phyloP scores from a whole-genome alignment of 352 stramenopile species.

The Globisporangium sylvaticum region DNA sequence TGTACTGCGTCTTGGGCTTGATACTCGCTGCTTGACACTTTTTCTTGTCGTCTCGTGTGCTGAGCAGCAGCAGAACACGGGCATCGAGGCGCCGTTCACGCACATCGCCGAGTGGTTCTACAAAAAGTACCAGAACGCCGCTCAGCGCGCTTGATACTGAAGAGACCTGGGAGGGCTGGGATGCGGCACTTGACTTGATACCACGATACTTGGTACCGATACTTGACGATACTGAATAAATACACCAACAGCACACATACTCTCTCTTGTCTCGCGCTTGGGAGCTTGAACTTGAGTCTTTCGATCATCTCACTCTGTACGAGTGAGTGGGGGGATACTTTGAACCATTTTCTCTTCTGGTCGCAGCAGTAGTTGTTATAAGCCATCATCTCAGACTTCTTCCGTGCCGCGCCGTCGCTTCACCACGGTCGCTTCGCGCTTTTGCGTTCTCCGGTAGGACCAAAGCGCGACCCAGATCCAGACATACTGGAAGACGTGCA shows the following conservation, averaged over 20 bases:
- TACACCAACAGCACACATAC: neutral
- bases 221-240: neutral
- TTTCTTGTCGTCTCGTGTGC: neutral
- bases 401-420: neutral
- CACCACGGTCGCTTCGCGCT: neutral
- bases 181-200: neutral
- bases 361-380: neutral
- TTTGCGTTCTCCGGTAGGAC: constrained; percentile 16
- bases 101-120: constrained; percentile 84
- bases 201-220: too few species aligned
- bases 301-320: neutral
- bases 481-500: constrained; percentile 34
- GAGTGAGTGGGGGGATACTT: neutral
- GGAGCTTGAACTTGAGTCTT: neutral
- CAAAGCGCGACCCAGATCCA: constrained; percentile 18
- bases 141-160: constrained; percentile 35
- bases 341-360: neutral
- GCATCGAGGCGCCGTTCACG: constrained; percentile 68
- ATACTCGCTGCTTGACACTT: constrained; percentile 1
- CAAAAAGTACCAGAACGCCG: constrained; percentile 78
- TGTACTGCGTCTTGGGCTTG: neutral
- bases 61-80: constrained; percentile 63
- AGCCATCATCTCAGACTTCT: neutral
- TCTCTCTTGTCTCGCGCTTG: neutral
- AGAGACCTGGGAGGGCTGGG: too few species aligned